Conservation (phyloP, 2,329 filamentous ascomycete genomes). For the Alternaria panax region DNA sequence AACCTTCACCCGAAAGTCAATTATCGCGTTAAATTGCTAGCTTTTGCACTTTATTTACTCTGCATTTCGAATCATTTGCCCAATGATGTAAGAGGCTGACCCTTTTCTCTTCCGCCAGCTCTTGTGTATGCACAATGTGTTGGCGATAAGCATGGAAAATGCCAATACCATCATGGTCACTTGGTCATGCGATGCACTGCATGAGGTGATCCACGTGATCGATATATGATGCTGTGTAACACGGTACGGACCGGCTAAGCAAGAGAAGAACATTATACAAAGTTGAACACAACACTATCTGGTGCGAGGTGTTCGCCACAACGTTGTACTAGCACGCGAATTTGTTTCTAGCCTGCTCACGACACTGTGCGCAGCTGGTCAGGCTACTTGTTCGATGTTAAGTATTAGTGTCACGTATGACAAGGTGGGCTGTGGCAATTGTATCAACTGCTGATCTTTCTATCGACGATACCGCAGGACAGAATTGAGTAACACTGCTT, state of each 20-base stretch:
- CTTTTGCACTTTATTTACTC: neutral
- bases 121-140: conserved; percentile 3
- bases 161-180: neutral
- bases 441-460: neutral
- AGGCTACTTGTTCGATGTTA: neutral
- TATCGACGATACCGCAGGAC: neutral
- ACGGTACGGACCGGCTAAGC: conserved; percentile 19
- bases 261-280: conserved; percentile 1
- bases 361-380: neutral
- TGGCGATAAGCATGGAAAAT: conserved; percentile 5
- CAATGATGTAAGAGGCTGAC: neutral
- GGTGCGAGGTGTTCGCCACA: conserved; percentile 2
- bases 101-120: neutral
- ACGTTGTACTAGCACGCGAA: neutral
- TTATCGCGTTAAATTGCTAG: neutral
- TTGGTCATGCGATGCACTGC: conserved; percentile 15
- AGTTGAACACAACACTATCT: neutral
- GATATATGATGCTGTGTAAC: conserved; percentile 24
- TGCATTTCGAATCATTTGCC: neutral
- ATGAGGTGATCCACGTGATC: conserved; percentile 20
- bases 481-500: neutral
- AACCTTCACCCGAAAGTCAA: conserved; percentile 1
- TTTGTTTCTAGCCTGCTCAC: neutral
- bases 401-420: conserved; percentile 2
- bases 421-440: neutral